These are phyloP conservation scores for Pseudocercospora eumusae DNA, from an alignment of 2,329 filamentous ascomycete species.

Conservation along the genomic window DNA sequence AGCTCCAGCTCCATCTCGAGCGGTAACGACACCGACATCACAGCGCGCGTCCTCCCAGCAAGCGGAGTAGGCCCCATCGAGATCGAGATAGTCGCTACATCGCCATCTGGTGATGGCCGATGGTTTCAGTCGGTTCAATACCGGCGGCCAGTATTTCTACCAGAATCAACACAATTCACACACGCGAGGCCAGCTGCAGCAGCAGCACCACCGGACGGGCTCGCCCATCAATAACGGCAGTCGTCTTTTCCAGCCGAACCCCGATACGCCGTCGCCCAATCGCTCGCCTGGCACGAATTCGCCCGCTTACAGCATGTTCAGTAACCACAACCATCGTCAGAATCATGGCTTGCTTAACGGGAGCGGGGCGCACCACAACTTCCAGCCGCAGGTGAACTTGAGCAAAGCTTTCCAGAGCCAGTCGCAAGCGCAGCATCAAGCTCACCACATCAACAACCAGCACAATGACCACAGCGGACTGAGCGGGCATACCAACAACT, in stretches of 20 bases:
- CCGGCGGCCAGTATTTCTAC: constrained; percentile 62
- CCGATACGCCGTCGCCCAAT: constrained; percentile 59
- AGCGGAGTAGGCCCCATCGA: constrained; percentile 5
- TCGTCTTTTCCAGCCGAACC: constrained; percentile 47
- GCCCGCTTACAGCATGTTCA: constrained; percentile 70
- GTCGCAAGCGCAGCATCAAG: constrained; percentile 46
- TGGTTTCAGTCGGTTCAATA: constrained; percentile 65
- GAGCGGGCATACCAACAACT: constrained; percentile 57
- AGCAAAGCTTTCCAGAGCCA: constrained; percentile 70
- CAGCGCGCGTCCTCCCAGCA: constrained; percentile 23
- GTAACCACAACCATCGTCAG: constrained; percentile 64
- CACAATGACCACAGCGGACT: constrained; percentile 53
- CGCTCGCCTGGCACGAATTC: constrained; percentile 57
- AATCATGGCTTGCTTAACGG: constrained; percentile 77
- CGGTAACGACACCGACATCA: constrained; percentile 28
- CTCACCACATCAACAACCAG: constrained; percentile 45
- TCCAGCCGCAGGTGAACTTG: constrained; percentile 59
- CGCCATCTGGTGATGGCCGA: constrained; percentile 64
- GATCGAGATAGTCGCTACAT: constrained; percentile 22
- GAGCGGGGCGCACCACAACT: constrained; percentile 60
- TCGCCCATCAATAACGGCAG: constrained; percentile 46
- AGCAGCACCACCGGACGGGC: constrained; percentile 42
- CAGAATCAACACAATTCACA: constrained; percentile 54
- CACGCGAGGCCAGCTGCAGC: constrained; percentile 45
- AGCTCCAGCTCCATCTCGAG: constrained; percentile 28